phyloP scores from a whole-genome alignment of 768 basidiomycete species.

The Hypsizygus marmoreus region DNA sequence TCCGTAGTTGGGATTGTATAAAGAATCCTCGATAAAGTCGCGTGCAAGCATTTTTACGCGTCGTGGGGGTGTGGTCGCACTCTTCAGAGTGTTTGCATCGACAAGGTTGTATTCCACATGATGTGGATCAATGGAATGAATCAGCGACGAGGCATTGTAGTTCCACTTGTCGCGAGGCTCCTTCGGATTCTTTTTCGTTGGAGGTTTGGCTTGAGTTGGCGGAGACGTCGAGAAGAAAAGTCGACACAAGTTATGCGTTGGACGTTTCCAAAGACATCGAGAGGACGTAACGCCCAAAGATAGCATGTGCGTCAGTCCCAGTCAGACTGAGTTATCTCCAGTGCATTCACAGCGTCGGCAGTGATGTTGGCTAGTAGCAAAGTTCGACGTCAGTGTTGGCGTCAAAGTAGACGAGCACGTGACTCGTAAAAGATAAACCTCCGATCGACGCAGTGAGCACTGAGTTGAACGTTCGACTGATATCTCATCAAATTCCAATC shows the following conservation, averaged over 20 bases:
- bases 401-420: no score
- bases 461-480: no score
- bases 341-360: background rate
- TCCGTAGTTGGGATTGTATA: constrained; percentile 97
- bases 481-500: no score
- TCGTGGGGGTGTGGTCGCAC: constrained; percentile 59
- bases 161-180: constrained; percentile 68
- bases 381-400: background rate
- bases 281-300: constrained; percentile 31
- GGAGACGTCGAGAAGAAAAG: constrained; percentile 22
- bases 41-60: constrained; percentile 92
- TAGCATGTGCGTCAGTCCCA: constrained; percentile 36
- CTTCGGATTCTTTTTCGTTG: constrained; percentile 15
- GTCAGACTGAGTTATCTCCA: constrained; percentile 19
- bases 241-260: constrained; percentile 19
- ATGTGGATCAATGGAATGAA: constrained; percentile 46
- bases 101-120: constrained; percentile 51
- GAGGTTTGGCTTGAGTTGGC: constrained; percentile 14
- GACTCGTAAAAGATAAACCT: no score
- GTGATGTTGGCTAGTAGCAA: background rate
- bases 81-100: constrained; percentile 70
- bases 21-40: constrained; percentile 94
- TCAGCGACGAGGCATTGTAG: constrained; percentile 69
- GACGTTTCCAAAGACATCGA: constrained; percentile 32
- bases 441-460: no score